Evolutionary conservation across 179 eudicot genomes (phyloP).

Genomic region (Corrigiola litoralis): DNA sequence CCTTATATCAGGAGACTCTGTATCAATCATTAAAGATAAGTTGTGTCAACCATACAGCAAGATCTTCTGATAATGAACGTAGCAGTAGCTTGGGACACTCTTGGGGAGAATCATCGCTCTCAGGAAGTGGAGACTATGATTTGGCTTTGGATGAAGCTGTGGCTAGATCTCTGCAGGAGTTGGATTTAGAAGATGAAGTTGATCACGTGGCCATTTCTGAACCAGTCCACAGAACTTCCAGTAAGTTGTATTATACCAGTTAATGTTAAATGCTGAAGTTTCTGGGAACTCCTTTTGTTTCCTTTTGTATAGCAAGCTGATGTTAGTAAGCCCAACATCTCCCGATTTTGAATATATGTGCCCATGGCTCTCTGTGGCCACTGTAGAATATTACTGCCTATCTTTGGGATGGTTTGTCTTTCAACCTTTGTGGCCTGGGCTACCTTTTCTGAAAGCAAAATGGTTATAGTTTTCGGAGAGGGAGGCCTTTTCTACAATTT

Average conservation of each 20-base stretch:
- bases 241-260: slow-evolving; percentile 31
- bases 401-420: neutral
- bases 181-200: slow-evolving; percentile 44
- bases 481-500: neutral
- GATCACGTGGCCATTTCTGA: slow-evolving; percentile 35
- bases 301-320: too few species aligned
- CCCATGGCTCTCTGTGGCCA: too few species aligned
- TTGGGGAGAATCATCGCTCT: slow-evolving; percentile 45
- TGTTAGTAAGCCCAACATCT: too few species aligned
- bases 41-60: slow-evolving; percentile 24
- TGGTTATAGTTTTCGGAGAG: neutral
- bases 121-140: slow-evolving; percentile 36
- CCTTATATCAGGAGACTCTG: slow-evolving; percentile 48
- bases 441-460: neutral
- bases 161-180: slow-evolving; percentile 67
- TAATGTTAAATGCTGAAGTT: slow-evolving; percentile 3
- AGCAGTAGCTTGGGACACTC: slow-evolving; percentile 33
- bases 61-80: slow-evolving; percentile 30
- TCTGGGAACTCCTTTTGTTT: too few species aligned
- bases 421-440: neutral
- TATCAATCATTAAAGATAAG: slow-evolving; percentile 42
- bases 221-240: slow-evolving; percentile 26
- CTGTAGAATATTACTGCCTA: neutral
- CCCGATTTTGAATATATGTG: too few species aligned
- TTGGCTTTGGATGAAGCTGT: slow-evolving; percentile 72